These are phyloP conservation scores for Suillus decipiens DNA, from an alignment of 768 basidiomycete genomes.

Conservation along the genomic window DNA sequence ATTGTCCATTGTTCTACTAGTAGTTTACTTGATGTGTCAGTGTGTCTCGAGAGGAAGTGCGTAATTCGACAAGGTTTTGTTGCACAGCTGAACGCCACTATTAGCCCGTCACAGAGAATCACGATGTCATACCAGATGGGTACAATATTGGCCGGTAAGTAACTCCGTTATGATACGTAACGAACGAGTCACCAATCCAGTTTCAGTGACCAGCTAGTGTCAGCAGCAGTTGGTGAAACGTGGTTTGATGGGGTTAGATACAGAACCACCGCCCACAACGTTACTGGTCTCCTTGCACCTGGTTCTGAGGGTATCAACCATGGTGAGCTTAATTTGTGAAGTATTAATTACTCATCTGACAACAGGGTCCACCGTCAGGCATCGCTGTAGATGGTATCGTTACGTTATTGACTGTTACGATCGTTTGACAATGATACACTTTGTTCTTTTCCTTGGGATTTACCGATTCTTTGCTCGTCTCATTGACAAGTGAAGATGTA, in stretches of 20 bases:
- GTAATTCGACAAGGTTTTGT: neutral
- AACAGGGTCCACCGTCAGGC: conserved; percentile 33
- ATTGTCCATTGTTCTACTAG: neutral
- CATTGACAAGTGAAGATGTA: conserved; percentile 10
- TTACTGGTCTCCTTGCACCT: conserved; percentile 55
- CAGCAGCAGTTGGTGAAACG: conserved; percentile 39
- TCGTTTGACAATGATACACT: conserved; percentile 27
- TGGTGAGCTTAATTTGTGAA: conserved; percentile 33
- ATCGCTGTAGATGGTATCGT: conserved; percentile 63
- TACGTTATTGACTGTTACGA: conserved; percentile 57
- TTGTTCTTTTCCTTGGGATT: neutral
- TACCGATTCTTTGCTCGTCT: neutral
- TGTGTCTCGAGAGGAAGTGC: conserved; percentile 49
- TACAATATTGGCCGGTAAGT: conserved; percentile 50
- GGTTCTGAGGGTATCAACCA: conserved; percentile 57
- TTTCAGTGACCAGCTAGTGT: conserved; percentile 41
- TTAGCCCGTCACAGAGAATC: conserved; percentile 35
- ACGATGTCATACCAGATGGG: conserved; percentile 47
- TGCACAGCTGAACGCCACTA: neutral
- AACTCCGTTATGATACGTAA: neutral
- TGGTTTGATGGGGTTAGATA: conserved; percentile 49
- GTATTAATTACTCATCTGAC: neutral
- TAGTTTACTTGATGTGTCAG: conserved; percentile 25
- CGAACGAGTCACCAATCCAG: neutral
- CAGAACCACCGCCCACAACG: conserved; percentile 43